phyloP scores from a whole-genome alignment of 1,139 yeast species.

The Candida neerlandica region DNA sequence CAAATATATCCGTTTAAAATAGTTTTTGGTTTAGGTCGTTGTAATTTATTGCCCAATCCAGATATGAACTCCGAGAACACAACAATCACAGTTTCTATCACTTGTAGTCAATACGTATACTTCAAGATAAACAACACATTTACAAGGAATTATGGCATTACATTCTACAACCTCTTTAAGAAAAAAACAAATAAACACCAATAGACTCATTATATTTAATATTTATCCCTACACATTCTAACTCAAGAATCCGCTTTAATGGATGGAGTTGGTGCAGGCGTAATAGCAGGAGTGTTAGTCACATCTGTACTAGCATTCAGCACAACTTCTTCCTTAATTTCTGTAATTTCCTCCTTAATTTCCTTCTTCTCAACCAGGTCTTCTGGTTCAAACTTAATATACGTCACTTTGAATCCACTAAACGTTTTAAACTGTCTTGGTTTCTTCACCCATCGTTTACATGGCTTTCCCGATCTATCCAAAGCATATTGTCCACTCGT shows the following conservation, averaged over 20 bases:
- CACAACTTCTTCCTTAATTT: background rate
- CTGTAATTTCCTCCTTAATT: background rate
- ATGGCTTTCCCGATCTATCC: conserved; percentile 54
- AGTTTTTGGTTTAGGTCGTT: too few species aligned
- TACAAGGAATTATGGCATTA: too few species aligned
- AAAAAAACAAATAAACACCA: too few species aligned
- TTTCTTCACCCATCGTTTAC: conserved; percentile 53
- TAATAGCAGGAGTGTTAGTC: background rate
- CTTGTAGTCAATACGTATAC: too few species aligned
- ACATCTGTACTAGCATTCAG: conserved; percentile 5
- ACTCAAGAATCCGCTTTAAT: background rate
- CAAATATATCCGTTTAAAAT: too few species aligned
- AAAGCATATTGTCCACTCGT: conserved; percentile 30
- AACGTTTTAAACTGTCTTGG: conserved; percentile 55
- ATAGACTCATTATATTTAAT: background rate
- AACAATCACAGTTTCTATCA: too few species aligned
- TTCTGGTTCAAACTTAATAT: conserved; percentile 35
- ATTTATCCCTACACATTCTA: background rate
- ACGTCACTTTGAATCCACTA: conserved; percentile 56
- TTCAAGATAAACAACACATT: too few species aligned
- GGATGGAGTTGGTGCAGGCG: background rate
- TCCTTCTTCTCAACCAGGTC: conserved; percentile 10
- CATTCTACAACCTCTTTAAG: too few species aligned
- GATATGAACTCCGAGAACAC: too few species aligned
- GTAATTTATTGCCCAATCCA: too few species aligned